Conservation (phyloP, 2,329 filamentous ascomycete species). For the Trichoderma atroviride region DNA sequence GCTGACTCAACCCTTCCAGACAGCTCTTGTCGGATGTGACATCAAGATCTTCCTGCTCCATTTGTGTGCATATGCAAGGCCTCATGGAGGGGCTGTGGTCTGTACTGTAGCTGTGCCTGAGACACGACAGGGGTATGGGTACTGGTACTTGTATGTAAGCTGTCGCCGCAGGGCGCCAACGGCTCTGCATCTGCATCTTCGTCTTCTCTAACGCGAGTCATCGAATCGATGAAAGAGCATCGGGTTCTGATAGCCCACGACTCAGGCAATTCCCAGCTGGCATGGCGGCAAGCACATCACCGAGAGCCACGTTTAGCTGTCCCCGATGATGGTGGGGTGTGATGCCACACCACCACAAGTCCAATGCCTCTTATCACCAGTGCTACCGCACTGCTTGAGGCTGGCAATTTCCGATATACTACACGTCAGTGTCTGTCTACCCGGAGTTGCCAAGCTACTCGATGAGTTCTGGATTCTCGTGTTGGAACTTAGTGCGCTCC, state of each 20-base stretch:
- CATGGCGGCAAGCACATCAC: neutral
- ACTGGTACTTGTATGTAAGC: neutral
- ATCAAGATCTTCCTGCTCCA: constrained; percentile 22
- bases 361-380: neutral
- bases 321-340: constrained; percentile 8
- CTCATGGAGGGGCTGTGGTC: neutral
- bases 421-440: neutral
- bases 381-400: neutral
- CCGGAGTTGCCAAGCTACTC: neutral
- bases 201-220: neutral
- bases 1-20: neutral
- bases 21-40: constrained; percentile 22
- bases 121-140: neutral
- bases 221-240: neutral
- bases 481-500: neutral
- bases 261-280: neutral
- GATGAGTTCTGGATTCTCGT: neutral
- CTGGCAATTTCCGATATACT: too few species aligned
- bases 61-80: constrained; percentile 16
- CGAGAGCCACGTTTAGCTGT: constrained; percentile 15
- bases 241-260: neutral
- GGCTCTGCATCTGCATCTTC: neutral
- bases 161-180: neutral
- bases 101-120: constrained; percentile 3
- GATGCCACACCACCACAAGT: neutral